Evolutionary conservation across 805 yeast genomes (phyloP).

Genomic region (Ogataea chonburiensis): DNA sequence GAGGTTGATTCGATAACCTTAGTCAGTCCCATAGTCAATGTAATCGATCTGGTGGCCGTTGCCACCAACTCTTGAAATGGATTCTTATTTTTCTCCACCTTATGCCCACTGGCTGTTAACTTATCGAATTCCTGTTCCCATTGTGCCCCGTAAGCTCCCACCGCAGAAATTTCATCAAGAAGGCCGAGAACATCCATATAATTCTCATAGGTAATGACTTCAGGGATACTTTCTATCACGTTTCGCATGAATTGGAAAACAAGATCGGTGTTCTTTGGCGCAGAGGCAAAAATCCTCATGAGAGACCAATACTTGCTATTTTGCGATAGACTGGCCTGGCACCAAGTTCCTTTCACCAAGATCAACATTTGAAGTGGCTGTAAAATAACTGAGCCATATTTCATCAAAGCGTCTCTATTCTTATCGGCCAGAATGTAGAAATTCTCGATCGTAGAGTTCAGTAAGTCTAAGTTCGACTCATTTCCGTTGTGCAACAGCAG

Average conservation of each 20-base stretch:
- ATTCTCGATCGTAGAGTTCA: slow-evolving; percentile 28
- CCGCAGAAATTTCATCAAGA: slow-evolving; percentile 75
- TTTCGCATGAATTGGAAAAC: slow-evolving; percentile 50
- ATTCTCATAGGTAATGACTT: slow-evolving; percentile 45
- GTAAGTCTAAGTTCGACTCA: slow-evolving; percentile 18
- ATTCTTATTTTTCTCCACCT: slow-evolving; percentile 40
- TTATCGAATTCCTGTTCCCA: slow-evolving; percentile 65
- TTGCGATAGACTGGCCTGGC: slow-evolving; percentile 36
- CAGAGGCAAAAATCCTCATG: slow-evolving; percentile 44
- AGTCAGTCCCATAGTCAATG: slow-evolving; percentile 54
- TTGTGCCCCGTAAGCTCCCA: slow-evolving; percentile 77
- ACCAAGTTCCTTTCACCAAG: slow-evolving; percentile 44
- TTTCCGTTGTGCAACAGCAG: slow-evolving; percentile 42
- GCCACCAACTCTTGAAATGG: slow-evolving; percentile 56
- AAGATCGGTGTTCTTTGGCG: slow-evolving; percentile 39
- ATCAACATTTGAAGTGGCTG: slow-evolving; percentile 51
- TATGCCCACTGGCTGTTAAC: slow-evolving; percentile 42
- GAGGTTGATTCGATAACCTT: slow-evolving; percentile 34
- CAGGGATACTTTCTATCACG: slow-evolving; percentile 34
- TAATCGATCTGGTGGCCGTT: slow-evolving; percentile 59
- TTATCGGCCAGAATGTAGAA: slow-evolving; percentile 23
- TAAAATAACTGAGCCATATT: slow-evolving; percentile 44
- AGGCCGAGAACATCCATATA: slow-evolving; percentile 68
- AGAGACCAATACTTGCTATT: slow-evolving; percentile 49
- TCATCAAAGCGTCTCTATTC: slow-evolving; percentile 42